Evolutionary conservation across 2,329 filamentous ascomycete genomes (phyloP).

Genomic region (Akanthomyces dipterigenus): DNA sequence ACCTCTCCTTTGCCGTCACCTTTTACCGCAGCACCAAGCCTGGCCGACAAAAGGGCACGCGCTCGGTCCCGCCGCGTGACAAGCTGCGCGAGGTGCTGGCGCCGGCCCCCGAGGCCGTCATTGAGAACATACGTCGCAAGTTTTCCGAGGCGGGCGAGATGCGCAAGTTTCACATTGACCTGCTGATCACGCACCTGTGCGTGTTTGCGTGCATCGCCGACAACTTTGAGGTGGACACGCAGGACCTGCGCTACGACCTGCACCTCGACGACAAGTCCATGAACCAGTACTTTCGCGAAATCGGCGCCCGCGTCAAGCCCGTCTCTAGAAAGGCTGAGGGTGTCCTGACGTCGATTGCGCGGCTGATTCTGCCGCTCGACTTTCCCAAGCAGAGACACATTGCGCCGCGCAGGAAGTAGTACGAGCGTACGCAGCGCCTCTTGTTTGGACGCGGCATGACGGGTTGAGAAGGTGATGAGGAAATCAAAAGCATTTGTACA

Average conservation of each 20-base stretch:
- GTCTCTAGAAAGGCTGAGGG: constrained; percentile 57
- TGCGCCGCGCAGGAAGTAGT: constrained; percentile 16
- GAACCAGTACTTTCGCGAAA: constrained; percentile 65
- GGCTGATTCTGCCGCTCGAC: constrained; percentile 68
- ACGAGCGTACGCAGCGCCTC: background rate
- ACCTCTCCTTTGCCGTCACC: constrained; percentile 50
- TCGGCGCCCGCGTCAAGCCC: constrained; percentile 62
- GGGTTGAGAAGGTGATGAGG: background rate
- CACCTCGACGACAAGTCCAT: constrained; percentile 65
- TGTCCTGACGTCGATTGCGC: constrained; percentile 51
- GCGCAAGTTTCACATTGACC: constrained; percentile 64
- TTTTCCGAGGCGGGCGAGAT: constrained; percentile 60
- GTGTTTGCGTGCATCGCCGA: constrained; percentile 66
- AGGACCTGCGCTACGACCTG: constrained; percentile 64
- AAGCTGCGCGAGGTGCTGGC: constrained; percentile 52
- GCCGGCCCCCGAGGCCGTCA: constrained; percentile 52
- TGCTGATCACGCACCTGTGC: constrained; percentile 67
- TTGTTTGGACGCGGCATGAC: background rate
- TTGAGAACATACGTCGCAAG: constrained; percentile 61
- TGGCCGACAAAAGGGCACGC: constrained; percentile 40
- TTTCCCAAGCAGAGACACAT: constrained; percentile 61
- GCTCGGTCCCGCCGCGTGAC: constrained; percentile 52
- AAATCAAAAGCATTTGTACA: background rate
- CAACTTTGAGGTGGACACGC: constrained; percentile 65
- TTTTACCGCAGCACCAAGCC: constrained; percentile 44